Evolutionary conservation across 768 basidiomycete species (phyloP).

Genomic region (Rhodotorula diobovata): DNA sequence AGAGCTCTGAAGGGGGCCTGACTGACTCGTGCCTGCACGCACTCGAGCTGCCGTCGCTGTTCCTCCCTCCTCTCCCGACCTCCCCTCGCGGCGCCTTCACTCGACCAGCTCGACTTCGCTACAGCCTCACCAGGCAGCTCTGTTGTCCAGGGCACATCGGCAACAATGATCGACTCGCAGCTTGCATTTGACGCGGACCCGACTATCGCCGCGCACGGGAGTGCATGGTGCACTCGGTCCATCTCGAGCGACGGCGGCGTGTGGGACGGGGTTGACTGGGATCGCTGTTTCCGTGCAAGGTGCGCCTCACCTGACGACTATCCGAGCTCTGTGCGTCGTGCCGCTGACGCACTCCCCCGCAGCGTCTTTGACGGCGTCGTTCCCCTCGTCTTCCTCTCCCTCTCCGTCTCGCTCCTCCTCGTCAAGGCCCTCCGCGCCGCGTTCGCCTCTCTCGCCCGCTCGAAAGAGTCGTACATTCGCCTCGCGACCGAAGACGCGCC

Average conservation of each 20-base stretch:
- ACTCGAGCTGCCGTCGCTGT: too few relatives aligned
- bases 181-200: background rate
- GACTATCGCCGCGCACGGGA: background rate
- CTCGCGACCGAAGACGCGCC: background rate
- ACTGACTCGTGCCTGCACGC: too few relatives aligned
- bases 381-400: slow-evolving; percentile 25
- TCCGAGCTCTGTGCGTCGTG: too few relatives aligned
- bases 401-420: slow-evolving; percentile 16
- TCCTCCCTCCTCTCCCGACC: too few relatives aligned
- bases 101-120: too few relatives aligned
- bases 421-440: background rate
- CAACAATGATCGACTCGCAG: background rate
- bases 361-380: slow-evolving; percentile 24
- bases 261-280: slow-evolving; percentile 38
- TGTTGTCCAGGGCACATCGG: too few relatives aligned
- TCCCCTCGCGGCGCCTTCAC: too few relatives aligned
- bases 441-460: background rate
- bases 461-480: background rate
- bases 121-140: too few relatives aligned
- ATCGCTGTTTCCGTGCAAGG: slow-evolving; percentile 26
- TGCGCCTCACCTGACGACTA: background rate
- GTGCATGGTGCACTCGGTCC: slow-evolving; percentile 1
- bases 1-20: too few relatives aligned
- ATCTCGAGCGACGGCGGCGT: background rate
- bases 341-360: background rate